phyloP scores from a whole-genome alignment of 257 asterid genomes.

The Solanum dulcamara region DNA sequence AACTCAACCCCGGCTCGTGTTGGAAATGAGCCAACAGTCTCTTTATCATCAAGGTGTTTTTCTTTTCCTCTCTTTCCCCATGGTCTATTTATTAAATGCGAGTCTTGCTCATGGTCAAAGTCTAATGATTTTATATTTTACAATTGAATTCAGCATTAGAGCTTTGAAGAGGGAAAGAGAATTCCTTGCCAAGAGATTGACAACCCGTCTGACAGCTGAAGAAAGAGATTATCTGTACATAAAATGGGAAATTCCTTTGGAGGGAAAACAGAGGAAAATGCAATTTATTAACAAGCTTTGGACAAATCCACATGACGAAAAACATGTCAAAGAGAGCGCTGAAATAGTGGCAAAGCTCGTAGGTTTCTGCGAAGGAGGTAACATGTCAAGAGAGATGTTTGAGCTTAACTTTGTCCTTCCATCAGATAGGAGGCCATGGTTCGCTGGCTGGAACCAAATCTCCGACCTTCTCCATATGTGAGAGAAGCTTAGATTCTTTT shows the following conservation, averaged over 20 bases:
- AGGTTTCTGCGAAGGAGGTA: conserved; percentile 68
- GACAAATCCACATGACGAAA: conserved; percentile 58
- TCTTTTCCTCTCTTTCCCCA: not conserved
- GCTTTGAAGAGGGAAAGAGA: conserved; percentile 82
- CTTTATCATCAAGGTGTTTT: conserved; percentile 67
- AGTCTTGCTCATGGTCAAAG: not conserved
- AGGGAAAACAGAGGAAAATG: conserved; percentile 72
- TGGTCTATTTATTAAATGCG: not conserved
- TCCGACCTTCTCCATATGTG: conserved; percentile 68
- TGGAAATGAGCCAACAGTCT: conserved; percentile 64
- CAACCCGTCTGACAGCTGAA: conserved; percentile 55
- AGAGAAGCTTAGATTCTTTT: conserved; percentile 28
- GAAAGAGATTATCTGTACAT: conserved; percentile 73
- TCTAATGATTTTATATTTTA: not conserved
- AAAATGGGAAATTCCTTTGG: conserved; percentile 85
- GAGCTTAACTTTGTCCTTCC: conserved; percentile 84
- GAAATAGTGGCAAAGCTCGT: conserved; percentile 87
- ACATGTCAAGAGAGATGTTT: conserved; percentile 81
- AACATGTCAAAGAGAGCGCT: conserved; percentile 71
- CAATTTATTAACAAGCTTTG: conserved; percentile 80
- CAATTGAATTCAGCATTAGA: conserved; percentile 34
- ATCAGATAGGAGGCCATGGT: conserved; percentile 76
- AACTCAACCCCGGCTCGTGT: conserved; percentile 62
- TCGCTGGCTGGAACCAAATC: conserved; percentile 79
- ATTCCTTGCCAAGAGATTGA: conserved; percentile 75